Percentiles rank a stretch among this genome's conserved stretches.
phyloP scores from a whole-genome alignment of 2,329 filamentous ascomycete genomes.

The Nigrospora oryzae region DNA sequence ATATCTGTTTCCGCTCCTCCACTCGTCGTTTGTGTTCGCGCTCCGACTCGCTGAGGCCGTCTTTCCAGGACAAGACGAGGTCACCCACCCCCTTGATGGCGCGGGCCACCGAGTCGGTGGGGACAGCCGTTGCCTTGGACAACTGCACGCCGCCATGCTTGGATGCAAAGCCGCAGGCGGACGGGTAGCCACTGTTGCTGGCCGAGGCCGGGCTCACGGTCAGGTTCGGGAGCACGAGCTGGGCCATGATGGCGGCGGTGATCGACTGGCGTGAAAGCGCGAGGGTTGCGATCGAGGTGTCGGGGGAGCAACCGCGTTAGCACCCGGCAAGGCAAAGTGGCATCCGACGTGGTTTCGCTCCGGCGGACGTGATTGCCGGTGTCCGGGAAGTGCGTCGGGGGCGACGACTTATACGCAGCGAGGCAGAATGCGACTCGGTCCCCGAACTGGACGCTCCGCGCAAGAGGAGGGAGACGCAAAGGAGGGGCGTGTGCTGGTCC shows the following conservation, averaged over 20 bases:
- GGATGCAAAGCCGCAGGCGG: background rate
- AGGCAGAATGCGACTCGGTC: no score
- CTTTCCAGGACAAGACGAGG: constrained; percentile 36
- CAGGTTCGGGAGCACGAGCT: constrained; percentile 4
- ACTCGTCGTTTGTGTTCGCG: constrained; percentile 33
- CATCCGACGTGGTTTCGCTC: no score
- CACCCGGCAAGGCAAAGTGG: no score
- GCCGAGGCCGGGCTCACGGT: background rate
- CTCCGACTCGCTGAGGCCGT: constrained; percentile 43
- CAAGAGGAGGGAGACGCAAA: no score
- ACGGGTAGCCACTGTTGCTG: background rate
- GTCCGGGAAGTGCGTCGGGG: no score
- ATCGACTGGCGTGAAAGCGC: no score
- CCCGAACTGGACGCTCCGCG: no score
- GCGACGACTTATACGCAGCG: no score
- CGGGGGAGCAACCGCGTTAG: no score
- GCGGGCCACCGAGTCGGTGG: constrained; percentile 13
- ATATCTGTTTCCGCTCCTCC: constrained; percentile 54
- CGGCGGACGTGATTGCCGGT: no score
- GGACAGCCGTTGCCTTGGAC: background rate
- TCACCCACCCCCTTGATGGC: constrained; percentile 31
- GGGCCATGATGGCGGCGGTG: constrained; percentile 2
- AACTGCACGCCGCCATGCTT: background rate
- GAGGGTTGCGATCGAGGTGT: no score
- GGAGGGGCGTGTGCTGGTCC: no score